phyloP scores from a whole-genome alignment of 169 alveolate genomes.

The Cyclospora cayetanensis region DNA sequence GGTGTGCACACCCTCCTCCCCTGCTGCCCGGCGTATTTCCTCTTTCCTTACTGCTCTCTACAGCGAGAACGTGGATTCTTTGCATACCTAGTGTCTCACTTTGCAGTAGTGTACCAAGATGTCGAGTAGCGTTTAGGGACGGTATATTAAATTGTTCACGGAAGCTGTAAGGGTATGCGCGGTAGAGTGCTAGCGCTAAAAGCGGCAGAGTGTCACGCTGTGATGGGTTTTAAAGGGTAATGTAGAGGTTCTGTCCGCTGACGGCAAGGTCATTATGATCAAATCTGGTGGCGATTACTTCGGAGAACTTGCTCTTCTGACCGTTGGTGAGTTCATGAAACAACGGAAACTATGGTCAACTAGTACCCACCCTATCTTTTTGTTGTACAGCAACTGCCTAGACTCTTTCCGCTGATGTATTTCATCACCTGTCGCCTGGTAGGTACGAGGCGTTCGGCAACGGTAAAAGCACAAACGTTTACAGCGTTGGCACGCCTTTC shows the following conservation, averaged over 20 bases:
- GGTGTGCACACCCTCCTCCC: background rate
- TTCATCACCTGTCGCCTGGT: background rate
- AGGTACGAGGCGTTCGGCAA: slow-evolving; percentile 51
- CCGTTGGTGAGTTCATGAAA: slow-evolving; percentile 43
- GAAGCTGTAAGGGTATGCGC: background rate
- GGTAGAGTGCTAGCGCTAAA: background rate
- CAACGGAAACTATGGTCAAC: no score
- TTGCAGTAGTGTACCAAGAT: background rate
- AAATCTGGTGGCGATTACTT: slow-evolving; percentile 50
- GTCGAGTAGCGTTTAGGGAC: no score
- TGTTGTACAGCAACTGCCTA: no score
- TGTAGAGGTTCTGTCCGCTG: slow-evolving; percentile 55
- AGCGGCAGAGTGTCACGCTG: background rate
- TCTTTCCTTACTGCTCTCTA: no score
- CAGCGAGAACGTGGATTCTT: no score
- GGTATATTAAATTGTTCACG: no score
- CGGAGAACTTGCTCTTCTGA: slow-evolving; percentile 56
- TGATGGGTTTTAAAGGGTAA: background rate
- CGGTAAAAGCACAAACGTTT: slow-evolving; percentile 38
- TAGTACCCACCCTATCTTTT: no score
- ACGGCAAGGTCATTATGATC: background rate
- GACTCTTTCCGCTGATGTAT: background rate
- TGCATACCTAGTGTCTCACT: background rate
- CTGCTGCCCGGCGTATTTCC: no score
- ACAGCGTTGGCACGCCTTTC: slow-evolving; percentile 60